Evolutionary conservation across 2,329 filamentous ascomycete genomes (phyloP).

Genomic region (Arthrobotrys sinensis): DNA sequence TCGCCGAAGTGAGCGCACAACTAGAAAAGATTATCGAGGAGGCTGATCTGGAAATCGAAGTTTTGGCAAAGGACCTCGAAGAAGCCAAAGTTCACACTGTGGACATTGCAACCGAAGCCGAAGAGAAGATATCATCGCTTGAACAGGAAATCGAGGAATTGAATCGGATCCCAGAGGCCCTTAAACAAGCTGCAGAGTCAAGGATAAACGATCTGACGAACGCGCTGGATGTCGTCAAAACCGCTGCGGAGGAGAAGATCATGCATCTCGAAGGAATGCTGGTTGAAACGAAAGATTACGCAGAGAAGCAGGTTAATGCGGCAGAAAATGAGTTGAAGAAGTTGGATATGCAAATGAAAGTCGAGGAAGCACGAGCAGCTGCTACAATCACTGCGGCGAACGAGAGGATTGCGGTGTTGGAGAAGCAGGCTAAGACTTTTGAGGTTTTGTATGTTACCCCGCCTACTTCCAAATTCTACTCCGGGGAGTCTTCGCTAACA

Average conservation of each 20-base stretch:
- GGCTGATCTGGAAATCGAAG: constrained; percentile 50
- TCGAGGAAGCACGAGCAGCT: constrained; percentile 54
- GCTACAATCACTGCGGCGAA: constrained; percentile 44
- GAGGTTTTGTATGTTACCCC: constrained; percentile 49
- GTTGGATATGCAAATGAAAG: constrained; percentile 52
- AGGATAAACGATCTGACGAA: constrained; percentile 20
- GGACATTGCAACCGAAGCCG: constrained; percentile 49
- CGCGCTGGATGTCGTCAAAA: constrained; percentile 13
- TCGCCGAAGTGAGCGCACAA: constrained; percentile 28
- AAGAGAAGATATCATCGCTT: constrained; percentile 31
- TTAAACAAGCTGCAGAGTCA: constrained; percentile 22
- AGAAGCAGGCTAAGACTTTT: constrained; percentile 56
- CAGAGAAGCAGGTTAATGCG: constrained; percentile 37
- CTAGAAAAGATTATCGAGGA: constrained; percentile 43
- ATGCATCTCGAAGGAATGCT: constrained; percentile 29
- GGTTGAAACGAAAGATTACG: constrained; percentile 38
- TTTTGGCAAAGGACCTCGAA: constrained; percentile 49
- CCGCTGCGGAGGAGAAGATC: constrained; percentile 17
- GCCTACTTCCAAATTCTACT: not conserved
- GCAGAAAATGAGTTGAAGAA: constrained; percentile 56
- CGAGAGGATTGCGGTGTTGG: constrained; percentile 40
- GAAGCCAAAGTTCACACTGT: constrained; percentile 46
- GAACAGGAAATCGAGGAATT: constrained; percentile 24
- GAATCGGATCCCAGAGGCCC: constrained; percentile 27
- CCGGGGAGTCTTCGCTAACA: not conserved